Conservation (phyloP, 805 yeast genomes). For the Yarrowia phangngaensis region DNA sequence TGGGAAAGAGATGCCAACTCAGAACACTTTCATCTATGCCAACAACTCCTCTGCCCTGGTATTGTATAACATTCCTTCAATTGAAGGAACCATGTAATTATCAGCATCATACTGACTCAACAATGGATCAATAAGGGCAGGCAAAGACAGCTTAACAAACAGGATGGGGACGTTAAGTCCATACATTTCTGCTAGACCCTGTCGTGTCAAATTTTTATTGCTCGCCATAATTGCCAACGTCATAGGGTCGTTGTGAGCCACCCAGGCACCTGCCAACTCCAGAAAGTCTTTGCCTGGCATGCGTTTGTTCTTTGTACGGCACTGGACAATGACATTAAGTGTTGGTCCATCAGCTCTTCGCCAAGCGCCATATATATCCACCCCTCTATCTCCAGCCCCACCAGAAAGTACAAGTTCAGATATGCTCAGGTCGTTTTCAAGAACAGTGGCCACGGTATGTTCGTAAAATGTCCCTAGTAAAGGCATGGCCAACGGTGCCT, state of each 20-base stretch:
- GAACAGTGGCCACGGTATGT: conserved; percentile 15
- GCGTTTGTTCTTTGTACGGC: conserved; percentile 7
- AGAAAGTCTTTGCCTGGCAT: conserved; percentile 22
- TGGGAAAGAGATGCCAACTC: no score
- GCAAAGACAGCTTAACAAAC: conserved; percentile 15
- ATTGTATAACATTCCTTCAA: conserved; percentile 18
- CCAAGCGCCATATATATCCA: conserved; percentile 19
- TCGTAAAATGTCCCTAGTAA: conserved; percentile 16
- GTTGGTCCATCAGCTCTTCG: background rate
- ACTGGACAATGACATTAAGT: conserved; percentile 21
- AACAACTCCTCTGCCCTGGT: conserved; percentile 13
- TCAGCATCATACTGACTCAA: conserved; percentile 15
- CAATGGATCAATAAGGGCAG: conserved; percentile 10
- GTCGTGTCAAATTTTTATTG: conserved; percentile 12
- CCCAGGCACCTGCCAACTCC: conserved; percentile 16
- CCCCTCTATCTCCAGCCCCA: conserved; percentile 20
- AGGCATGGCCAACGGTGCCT: conserved; percentile 17
- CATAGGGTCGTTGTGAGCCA: conserved; percentile 15
- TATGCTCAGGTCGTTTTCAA: conserved; percentile 12
- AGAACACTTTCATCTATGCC: background rate
- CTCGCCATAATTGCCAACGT: conserved; percentile 9
- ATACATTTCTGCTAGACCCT: conserved; percentile 16
- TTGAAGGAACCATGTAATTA: conserved; percentile 7
- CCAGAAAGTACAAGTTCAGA: conserved; percentile 9
- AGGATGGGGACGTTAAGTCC: conserved; percentile 5